phyloP scores from a whole-genome alignment of 345 rosid species.

The Balakata baccata region DNA sequence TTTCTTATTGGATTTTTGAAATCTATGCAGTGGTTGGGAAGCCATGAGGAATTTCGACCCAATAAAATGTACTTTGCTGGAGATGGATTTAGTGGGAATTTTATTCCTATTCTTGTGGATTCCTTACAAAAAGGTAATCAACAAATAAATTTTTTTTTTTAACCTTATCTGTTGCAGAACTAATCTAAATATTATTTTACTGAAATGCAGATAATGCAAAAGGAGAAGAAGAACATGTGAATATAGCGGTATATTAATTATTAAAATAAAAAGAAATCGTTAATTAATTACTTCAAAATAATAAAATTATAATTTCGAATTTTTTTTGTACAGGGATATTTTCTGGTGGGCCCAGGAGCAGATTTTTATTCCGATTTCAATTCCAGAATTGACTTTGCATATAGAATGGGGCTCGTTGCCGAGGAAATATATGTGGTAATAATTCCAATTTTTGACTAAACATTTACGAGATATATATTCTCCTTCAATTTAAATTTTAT shows the following conservation, averaged over 20 bases:
- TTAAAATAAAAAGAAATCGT: not conserved
- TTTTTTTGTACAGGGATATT: not conserved
- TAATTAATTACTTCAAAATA: too few species aligned
- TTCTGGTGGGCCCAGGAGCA: not conserved
- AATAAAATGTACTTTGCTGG: not conserved
- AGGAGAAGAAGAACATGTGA: too few species aligned
- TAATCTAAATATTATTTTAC: too few species aligned
- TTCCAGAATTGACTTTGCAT: not conserved
- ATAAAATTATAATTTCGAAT: too few species aligned
- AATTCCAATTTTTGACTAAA: too few species aligned
- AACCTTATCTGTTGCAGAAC: too few species aligned
- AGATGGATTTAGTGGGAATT: not conserved
- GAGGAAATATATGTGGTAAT: not conserved
- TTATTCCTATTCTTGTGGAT: not conserved
- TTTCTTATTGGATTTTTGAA: not conserved
- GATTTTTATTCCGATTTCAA: not conserved
- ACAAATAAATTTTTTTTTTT: too few species aligned
- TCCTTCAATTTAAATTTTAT: too few species aligned
- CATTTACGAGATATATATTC: too few species aligned
- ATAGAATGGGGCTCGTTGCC: not conserved
- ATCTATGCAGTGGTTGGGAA: not conserved
- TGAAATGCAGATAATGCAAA: too few species aligned
- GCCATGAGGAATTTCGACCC: not conserved
- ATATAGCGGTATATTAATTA: too few species aligned
- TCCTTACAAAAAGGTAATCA: not conserved